phyloP scores from a whole-genome alignment of 2,329 filamentous ascomycete species.

The Colletotrichum falcatum region DNA sequence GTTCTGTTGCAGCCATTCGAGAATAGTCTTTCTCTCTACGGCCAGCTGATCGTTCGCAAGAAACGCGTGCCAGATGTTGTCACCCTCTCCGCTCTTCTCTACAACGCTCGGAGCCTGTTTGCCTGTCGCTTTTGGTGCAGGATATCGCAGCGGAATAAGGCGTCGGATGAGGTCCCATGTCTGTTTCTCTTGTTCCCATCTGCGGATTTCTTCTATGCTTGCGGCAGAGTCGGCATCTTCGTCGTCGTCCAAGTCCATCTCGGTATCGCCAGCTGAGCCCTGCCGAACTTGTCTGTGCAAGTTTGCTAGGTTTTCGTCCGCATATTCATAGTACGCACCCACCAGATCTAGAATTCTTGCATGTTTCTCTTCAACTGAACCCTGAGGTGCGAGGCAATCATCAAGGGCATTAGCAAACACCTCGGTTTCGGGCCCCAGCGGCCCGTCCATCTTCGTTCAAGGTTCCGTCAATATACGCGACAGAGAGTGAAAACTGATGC shows the following conservation, averaged over 20 bases:
- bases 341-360: conserved; percentile 77
- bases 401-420: conserved; percentile 87
- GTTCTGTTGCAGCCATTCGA: conserved; percentile 88
- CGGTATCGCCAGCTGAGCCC: conserved; percentile 52
- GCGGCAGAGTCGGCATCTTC: conserved; percentile 51
- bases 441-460: conserved; percentile 24
- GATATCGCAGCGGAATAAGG: conserved; percentile 78
- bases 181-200: conserved; percentile 85
- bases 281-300: conserved; percentile 55
- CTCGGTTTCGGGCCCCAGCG: conserved; percentile 81
- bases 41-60: conserved; percentile 78
- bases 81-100: not conserved
- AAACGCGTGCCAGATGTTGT: conserved; percentile 66
- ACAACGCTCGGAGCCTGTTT: not conserved
- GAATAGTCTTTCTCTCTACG: conserved; percentile 80
- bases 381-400: conserved; percentile 70
- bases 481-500: too few relatives aligned
- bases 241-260: conserved; percentile 68
- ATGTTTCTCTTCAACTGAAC: conserved; percentile 66
- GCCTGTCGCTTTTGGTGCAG: conserved; percentile 44
- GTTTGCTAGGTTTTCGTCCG: conserved; percentile 57
- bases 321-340: conserved; percentile 71
- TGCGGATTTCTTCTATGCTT: conserved; percentile 59
- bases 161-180: conserved; percentile 89
- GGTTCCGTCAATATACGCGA: not conserved